Conservation (phyloP, 129 eudicot genomes). For the Silybum marianum region DNA sequence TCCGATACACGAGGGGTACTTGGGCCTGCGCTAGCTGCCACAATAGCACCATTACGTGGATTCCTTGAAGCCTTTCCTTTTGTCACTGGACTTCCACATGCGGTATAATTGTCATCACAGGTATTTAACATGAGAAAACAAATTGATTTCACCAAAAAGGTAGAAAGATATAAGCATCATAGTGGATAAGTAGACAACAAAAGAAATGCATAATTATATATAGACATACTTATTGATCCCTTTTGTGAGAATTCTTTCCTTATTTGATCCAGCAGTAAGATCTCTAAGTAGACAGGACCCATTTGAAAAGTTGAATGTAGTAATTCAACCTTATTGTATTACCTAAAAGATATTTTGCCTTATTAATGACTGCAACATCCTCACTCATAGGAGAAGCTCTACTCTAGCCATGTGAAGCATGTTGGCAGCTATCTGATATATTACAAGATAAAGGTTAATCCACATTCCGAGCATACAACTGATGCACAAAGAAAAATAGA, state of each 20-base stretch:
- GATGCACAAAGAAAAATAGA: too few species aligned
- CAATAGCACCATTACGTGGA: conserved; percentile 56
- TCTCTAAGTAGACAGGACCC: conserved; percentile 55
- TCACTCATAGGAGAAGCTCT: conserved; percentile 45
- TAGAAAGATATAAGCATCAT: neutral
- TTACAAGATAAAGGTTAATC: conserved; percentile 1
- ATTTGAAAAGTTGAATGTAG: conserved; percentile 11
- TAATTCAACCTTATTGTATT: conserved; percentile 59
- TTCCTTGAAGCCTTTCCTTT: conserved; percentile 87
- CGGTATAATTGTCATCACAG: conserved; percentile 54
- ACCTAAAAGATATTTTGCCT: conserved; percentile 53
- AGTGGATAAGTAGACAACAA: neutral
- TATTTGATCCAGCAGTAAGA: conserved; percentile 48
- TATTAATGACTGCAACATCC: conserved; percentile 47
- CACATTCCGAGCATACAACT: too few species aligned
- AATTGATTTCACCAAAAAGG: conserved; percentile 16
- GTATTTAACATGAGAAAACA: conserved; percentile 48
- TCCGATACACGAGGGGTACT: conserved; percentile 57
- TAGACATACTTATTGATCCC: conserved; percentile 64
- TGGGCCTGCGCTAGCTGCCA: conserved; percentile 56
- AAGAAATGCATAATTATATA: neutral
- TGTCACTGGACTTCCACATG: conserved; percentile 53
- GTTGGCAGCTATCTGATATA: conserved; percentile 64
- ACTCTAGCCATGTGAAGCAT: conserved; percentile 72
- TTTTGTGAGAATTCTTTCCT: conserved; percentile 62